phyloP scores from a whole-genome alignment of 306 rosid genomes.

The Bauhinia variegata region DNA sequence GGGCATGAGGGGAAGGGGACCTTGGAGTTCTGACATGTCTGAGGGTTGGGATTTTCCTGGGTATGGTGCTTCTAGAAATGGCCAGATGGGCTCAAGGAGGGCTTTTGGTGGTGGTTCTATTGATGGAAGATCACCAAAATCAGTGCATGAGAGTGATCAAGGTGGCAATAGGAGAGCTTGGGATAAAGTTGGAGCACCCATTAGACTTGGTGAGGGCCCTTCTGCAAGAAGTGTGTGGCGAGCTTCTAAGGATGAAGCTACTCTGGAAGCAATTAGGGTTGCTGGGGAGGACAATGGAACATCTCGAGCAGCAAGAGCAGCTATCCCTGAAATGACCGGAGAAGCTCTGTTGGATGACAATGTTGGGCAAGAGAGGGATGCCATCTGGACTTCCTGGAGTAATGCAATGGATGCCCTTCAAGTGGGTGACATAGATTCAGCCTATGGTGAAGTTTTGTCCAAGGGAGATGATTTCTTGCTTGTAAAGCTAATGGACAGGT shows the following conservation, averaged over 20 bases:
- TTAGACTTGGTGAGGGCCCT: conserved; percentile 94
- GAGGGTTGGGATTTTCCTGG: conserved; percentile 82
- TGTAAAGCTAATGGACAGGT: conserved; percentile 86
- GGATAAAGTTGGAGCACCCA: conserved; percentile 81
- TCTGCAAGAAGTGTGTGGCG: conserved; percentile 99
- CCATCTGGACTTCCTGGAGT: conserved; percentile 87
- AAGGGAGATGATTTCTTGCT: conserved; percentile 85
- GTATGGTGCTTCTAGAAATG: conserved; percentile 73
- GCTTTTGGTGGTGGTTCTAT: conserved; percentile 62
- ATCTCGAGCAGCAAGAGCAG: conserved; percentile 74
- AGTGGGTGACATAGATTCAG: conserved; percentile 79
- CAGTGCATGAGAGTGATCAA: conserved; percentile 76
- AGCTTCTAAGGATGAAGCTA: conserved; percentile 98
- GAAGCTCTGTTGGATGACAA: conserved; percentile 81
- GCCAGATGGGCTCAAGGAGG: conserved; percentile 78
- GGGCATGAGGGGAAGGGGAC: conserved; percentile 80
- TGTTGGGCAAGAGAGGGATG: conserved; percentile 75
- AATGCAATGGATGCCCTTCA: conserved; percentile 95
- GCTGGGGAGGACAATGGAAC: conserved; percentile 92
- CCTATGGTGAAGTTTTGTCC: conserved; percentile 80
- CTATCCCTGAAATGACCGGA: conserved; percentile 80
- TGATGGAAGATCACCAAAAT: conserved; percentile 84
- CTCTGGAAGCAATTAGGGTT: conserved; percentile 91
- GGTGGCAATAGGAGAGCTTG: conserved; percentile 85
- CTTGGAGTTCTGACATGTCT: conserved; percentile 80